Evolutionary conservation across 352 stramenopile genomes (phyloP).

Genomic region (Phytophthora litchii): DNA sequence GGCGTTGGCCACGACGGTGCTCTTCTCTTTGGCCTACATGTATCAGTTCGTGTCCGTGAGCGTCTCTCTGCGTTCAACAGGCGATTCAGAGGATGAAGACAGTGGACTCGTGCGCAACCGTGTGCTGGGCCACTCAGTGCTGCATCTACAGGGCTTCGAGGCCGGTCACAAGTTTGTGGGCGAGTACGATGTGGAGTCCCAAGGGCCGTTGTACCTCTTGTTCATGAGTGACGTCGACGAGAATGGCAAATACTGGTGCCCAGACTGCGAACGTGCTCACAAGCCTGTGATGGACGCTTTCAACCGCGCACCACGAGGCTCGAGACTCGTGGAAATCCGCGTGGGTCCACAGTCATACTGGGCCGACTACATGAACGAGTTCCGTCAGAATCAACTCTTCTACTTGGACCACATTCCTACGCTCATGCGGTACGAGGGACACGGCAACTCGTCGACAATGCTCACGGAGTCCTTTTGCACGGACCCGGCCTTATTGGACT

Average conservation of each 20-base stretch:
- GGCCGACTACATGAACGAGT: conserved; percentile 79
- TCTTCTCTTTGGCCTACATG: conserved; percentile 76
- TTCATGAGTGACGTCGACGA: conserved; percentile 78
- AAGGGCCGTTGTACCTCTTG: conserved; percentile 74
- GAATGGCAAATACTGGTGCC: conserved; percentile 81
- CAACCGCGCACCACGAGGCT: conserved; percentile 62
- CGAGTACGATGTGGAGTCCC: conserved; percentile 68
- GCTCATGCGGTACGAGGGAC: conserved; percentile 76
- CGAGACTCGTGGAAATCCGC: conserved; percentile 75
- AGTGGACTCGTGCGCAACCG: conserved; percentile 39
- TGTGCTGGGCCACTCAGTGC: conserved; percentile 61
- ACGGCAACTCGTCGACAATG: conserved; percentile 75
- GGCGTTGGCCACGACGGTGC: conserved; percentile 56
- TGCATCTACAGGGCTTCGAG: conserved; percentile 76
- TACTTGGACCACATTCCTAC: conserved; percentile 83
- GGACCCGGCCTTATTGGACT: conserved; percentile 70
- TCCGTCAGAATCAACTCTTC: conserved; percentile 83
- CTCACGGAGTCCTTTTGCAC: conserved; percentile 73
- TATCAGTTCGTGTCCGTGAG: conserved; percentile 71
- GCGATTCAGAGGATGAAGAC: conserved; percentile 28
- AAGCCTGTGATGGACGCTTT: conserved; percentile 79
- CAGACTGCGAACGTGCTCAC: conserved; percentile 74
- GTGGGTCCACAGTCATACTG: conserved; percentile 61
- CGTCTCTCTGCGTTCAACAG: conserved; percentile 34
- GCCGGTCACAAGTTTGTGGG: conserved; percentile 80